Evolutionary conservation across 768 basidiomycete genomes (phyloP), one percentile per base, ranked within the genome.

Genomic region (Lactifluus piperatus): DNA sequence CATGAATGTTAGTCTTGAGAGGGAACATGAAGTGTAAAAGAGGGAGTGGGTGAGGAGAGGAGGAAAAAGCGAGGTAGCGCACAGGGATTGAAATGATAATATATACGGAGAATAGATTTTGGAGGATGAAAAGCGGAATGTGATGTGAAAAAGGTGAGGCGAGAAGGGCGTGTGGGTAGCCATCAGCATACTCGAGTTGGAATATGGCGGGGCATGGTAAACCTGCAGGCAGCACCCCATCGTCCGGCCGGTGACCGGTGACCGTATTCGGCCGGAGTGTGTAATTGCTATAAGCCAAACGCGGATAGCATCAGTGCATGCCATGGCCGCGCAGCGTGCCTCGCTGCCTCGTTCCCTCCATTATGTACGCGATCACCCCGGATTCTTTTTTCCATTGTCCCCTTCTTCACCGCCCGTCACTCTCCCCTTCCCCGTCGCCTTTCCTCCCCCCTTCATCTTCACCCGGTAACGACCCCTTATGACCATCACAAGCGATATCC

Each of bases 401-500:
- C 30, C 30, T 32, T 36, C 8, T 54, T 34, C 30, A 41, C 45
- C 34, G 18, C 45, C n/a, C 9, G 11, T 46, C 34, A 16, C 53
- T 32, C 24, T 20, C 3, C 37, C 20, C 39, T 32, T 32, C 26
- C 47, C 14, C 24, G 29, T 18, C 30, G 29, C 30, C 11, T 51
- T 32, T 22, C 13, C n/a, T 45, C 27, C 45, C 51, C 30, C 44
- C 24, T 24, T 27, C 58, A 47, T 58, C 27, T 18, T 39, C 14
- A 27, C 48, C 46, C 30, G 47, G 51, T 51, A 32, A 43, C 55
- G 49, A 53, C 59, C 61, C 67, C 41, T 44, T 9, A 79, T 81
- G 78, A 81, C 82, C 70, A 73, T 79, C 44, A 71, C 77, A n/a
- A 73, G 78, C 14, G 82, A 83, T 68, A 82, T 81, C 66, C 80